Evolutionary conservation across 352 stramenopile genomes (phyloP), one percentile per base, ranked within the genome.

Genomic region (Phytophthora fragariae): DNA sequence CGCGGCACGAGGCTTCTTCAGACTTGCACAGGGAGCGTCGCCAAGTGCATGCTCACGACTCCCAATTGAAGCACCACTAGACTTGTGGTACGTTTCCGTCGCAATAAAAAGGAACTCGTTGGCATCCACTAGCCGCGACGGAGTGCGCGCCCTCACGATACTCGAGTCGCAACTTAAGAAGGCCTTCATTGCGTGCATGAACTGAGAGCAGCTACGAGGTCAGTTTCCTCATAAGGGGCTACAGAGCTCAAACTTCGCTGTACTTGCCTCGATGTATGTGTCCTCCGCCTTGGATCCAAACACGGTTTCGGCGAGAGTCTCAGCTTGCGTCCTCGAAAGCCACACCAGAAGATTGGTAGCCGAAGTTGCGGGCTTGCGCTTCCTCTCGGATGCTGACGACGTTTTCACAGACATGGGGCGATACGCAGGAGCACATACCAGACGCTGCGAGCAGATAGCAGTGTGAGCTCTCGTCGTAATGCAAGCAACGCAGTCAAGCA

Each of bases 281-380:
- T 89, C 76, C 12, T 90, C 81, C 0, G 39, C 70, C 35, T 83
- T 92, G 31, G 82, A 71, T 1, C 83, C 78, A 49, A 91, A 93
- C 14, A 88, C 57, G 29, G 52, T 72, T 39, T 81, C 75, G 2
- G 79, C 81, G 2, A 89, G 62, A 2, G 55, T 67, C 52, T 90
- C 79, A 11, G 85, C 65, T 47, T 91, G 85, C 7, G 35, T 41
- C 50, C 81, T 88, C 6, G 81, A 89, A 17, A 94, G 66, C 85
- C 86, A 92, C 12, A 78, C 60, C 11, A 67, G 61, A 59, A 47
- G 62, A 65, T 55, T 80, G 69, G 14, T 70, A 24, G 53, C 62
- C 49, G 46, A 70, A 41, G 58, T 17, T 46, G 53, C 58, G 21
- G 62, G 17, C 56, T 79, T 84, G 17, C 67, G 72, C 29, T 77